Percentiles rank a stretch among this genome's conserved stretches.
phyloP scores from a whole-genome alignment of 2,329 filamentous ascomycete genomes.

The Trichoderma sp. region DNA sequence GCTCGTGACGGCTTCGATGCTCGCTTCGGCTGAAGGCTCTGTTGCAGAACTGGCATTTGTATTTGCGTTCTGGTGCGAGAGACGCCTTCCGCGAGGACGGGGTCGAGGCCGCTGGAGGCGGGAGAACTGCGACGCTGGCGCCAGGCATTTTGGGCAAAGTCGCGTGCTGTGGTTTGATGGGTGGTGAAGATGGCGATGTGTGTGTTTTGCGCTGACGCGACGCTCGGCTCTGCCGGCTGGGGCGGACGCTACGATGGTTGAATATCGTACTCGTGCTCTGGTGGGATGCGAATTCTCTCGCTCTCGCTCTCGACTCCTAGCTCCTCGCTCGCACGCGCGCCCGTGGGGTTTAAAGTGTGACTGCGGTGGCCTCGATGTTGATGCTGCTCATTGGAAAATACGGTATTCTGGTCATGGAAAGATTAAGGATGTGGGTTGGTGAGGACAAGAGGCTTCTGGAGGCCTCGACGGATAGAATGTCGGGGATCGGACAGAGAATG shows the following conservation, averaged over 20 bases:
- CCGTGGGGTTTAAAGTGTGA: slow-evolving; percentile 71
- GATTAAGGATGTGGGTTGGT: slow-evolving; percentile 31
- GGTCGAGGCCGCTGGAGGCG: slow-evolving; percentile 64
- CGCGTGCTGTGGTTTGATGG: slow-evolving; percentile 29
- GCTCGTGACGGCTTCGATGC: slow-evolving; percentile 93
- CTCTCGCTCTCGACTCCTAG: slow-evolving; percentile 39
- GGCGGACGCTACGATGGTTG: slow-evolving; percentile 55
- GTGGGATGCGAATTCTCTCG: slow-evolving; percentile 27
- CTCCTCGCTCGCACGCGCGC: slow-evolving; percentile 61
- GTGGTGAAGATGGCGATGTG: slow-evolving; percentile 25
- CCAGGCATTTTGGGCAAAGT: slow-evolving; percentile 63
- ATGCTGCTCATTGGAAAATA: slow-evolving; percentile 53
- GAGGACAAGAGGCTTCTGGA: slow-evolving; percentile 31
- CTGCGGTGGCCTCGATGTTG: slow-evolving; percentile 51
- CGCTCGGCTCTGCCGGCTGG: slow-evolving; percentile 29
- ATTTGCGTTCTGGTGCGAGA: slow-evolving; percentile 88
- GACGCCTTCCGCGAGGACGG: slow-evolving; percentile 73
- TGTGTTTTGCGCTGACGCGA: slow-evolving; percentile 24
- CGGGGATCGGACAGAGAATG: slow-evolving; percentile 24
- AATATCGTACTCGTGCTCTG: slow-evolving; percentile 48
- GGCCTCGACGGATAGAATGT: slow-evolving; percentile 30
- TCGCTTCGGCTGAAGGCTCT: slow-evolving; percentile 96
- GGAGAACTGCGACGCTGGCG: slow-evolving; percentile 63
- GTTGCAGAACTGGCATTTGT: slow-evolving; percentile 99
- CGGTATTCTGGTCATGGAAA: slow-evolving; percentile 44